Conservation (phyloP, 176 grass and related monocot genomes). For the Bromus sterilis region DNA sequence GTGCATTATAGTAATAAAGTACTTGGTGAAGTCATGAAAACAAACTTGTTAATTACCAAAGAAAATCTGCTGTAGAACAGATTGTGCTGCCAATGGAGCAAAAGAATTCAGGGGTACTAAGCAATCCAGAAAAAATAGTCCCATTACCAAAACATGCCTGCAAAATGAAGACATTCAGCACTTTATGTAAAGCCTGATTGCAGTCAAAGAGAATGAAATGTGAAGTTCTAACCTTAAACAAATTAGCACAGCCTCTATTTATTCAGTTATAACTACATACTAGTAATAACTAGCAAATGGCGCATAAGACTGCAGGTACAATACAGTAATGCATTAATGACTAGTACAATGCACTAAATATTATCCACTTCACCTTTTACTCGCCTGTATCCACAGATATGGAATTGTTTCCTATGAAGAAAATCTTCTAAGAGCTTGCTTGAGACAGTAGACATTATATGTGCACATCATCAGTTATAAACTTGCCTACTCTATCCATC, state of each 20-base stretch:
- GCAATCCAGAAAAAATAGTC: background rate
- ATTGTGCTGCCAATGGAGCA: background rate
- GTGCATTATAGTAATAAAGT: background rate
- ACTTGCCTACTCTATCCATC: background rate
- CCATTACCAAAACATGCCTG: background rate
- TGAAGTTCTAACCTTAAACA: background rate
- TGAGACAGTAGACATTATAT: background rate
- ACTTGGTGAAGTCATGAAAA: background rate
- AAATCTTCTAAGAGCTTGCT: background rate
- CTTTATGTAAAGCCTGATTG: background rate
- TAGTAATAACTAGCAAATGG: background rate
- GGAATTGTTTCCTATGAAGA: background rate
- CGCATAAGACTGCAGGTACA: background rate
- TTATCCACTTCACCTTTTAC: background rate
- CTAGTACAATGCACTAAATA: background rate
- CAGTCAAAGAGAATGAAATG: background rate
- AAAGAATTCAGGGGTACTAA: background rate
- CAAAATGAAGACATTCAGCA: background rate
- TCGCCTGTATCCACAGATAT: background rate
- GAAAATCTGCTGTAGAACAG: constrained; percentile 3
- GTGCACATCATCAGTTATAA: constrained; percentile 3
- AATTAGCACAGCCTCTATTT: background rate
- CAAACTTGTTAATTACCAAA: background rate
- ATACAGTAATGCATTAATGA: background rate
- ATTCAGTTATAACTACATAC: background rate